Conservation (phyloP, 2,329 filamentous ascomycete species). For the Sporothrix brunneoviolacea region DNA sequence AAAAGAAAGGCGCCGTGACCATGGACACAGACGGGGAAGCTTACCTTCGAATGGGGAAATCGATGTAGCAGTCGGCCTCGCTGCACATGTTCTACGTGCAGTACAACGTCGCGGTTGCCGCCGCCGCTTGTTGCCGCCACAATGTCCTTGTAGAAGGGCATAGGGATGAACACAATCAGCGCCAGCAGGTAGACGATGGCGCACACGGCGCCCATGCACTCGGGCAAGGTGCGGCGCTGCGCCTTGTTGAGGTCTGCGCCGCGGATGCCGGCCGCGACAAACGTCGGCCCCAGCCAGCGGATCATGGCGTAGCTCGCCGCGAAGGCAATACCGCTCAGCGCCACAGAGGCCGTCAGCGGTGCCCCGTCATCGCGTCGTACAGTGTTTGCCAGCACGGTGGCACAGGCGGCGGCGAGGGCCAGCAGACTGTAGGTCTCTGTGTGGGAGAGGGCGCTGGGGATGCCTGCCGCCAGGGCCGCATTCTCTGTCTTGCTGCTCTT, state of each 20-base stretch:
- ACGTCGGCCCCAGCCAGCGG: slow-evolving; percentile 84
- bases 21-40: slow-evolving; percentile 5
- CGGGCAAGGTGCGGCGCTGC: slow-evolving; percentile 70
- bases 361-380: slow-evolving; percentile 82
- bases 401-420: slow-evolving; percentile 59
- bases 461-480: slow-evolving; percentile 10
- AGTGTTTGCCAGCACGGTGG: slow-evolving; percentile 71
- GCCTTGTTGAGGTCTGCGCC: slow-evolving; percentile 77
- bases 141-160: slow-evolving; percentile 97
- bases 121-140: slow-evolving; percentile 90
- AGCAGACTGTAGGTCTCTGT: slow-evolving; percentile 50
- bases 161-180: slow-evolving; percentile 88
- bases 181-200: slow-evolving; percentile 86
- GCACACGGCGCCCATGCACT: slow-evolving; percentile 92
- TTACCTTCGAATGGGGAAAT: slow-evolving; percentile 89
- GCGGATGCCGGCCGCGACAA: slow-evolving; percentile 81
- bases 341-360: slow-evolving; percentile 79
- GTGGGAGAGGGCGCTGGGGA: slow-evolving; percentile 37
- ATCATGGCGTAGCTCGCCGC: slow-evolving; percentile 77
- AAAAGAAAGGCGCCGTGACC: neutral
- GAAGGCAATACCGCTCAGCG: slow-evolving; percentile 81
- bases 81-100: slow-evolving; percentile 66
- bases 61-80: slow-evolving; percentile 79
- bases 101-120: slow-evolving; percentile 80
- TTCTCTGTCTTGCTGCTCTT: slow-evolving; percentile 7